Percentiles rank a stretch among this genome's conserved stretches.
Conservation (phyloP, 1,139 yeast species). For the Diutina ranongensis region DNA sequence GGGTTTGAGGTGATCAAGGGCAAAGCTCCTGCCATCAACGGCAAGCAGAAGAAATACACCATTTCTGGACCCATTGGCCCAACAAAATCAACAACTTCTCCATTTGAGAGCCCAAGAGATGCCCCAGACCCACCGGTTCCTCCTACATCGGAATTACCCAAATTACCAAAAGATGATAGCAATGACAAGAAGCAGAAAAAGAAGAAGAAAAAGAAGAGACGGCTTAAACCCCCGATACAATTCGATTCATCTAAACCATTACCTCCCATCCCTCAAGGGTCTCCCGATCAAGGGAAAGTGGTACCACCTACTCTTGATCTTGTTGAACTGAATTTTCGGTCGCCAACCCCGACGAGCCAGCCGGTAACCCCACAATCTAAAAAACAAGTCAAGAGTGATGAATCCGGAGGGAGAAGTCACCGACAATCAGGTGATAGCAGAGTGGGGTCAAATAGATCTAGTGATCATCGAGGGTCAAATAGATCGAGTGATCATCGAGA, state of each 20-base stretch:
- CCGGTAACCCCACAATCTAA: background rate
- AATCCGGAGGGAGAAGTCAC: too few species aligned
- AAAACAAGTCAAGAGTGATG: background rate
- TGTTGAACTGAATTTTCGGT: background rate
- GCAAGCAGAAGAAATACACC: background rate
- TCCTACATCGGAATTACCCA: background rate
- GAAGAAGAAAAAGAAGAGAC: constrained; percentile 1
- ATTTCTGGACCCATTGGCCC: constrained; percentile 2
- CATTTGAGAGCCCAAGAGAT: background rate
- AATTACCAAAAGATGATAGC: background rate
- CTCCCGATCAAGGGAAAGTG: background rate
- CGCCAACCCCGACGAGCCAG: background rate
- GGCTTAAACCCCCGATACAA: constrained; percentile 1
- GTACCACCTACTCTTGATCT: background rate
- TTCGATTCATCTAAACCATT: constrained; percentile 1
- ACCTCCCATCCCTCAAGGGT: constrained; percentile 2
- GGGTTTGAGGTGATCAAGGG: constrained; percentile 3
- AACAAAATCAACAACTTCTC: background rate
- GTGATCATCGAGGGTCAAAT: background rate
- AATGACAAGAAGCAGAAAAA: background rate
- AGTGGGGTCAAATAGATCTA: background rate
- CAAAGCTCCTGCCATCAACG: background rate
- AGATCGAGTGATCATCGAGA: background rate
- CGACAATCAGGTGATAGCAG: background rate
- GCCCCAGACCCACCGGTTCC: background rate